phyloP scores from a whole-genome alignment of 257 asterid genomes.

The Gardenia jasminoides region DNA sequence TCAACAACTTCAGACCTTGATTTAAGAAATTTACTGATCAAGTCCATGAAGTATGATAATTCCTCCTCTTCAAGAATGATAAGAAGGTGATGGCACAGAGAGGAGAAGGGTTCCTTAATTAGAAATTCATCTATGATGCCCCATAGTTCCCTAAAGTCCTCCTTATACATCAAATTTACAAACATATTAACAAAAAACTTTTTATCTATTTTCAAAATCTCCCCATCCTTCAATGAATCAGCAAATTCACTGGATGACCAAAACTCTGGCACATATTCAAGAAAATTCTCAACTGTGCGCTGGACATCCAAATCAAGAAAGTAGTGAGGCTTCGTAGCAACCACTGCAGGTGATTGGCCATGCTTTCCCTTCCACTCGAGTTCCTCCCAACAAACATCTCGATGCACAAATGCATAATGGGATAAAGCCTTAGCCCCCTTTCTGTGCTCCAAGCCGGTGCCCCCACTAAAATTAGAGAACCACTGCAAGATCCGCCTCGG shows the following conservation, averaged over 20 bases:
- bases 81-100: slow-evolving; percentile 81
- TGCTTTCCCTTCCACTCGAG: slow-evolving; percentile 98
- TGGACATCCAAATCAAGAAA: slow-evolving; percentile 95
- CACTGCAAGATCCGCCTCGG: slow-evolving; percentile 68
- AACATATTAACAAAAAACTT: slow-evolving; percentile 61
- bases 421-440: slow-evolving; percentile 94
- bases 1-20: slow-evolving; percentile 40
- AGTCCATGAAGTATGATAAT: slow-evolving; percentile 54
- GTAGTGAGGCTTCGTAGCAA: slow-evolving; percentile 97
- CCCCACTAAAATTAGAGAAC: slow-evolving; percentile 78
- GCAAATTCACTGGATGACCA: slow-evolving; percentile 90
- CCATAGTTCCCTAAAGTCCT: slow-evolving; percentile 68
- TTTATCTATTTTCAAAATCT: slow-evolving; percentile 61
- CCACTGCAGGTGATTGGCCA: slow-evolving; percentile 99
- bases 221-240: slow-evolving; percentile 83
- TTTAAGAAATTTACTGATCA: slow-evolving; percentile 57
- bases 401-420: slow-evolving; percentile 82
- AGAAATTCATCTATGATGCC: slow-evolving; percentile 69
- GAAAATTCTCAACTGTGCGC: slow-evolving; percentile 84
- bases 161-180: slow-evolving; percentile 75
- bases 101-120: slow-evolving; percentile 71
- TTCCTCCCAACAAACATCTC: slow-evolving; percentile 98
- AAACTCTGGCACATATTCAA: slow-evolving; percentile 89
- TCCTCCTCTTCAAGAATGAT: slow-evolving; percentile 77
- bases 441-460: slow-evolving; percentile 58